Evolutionary conservation across 2,329 filamentous ascomycete genomes (phyloP), one percentile per base, ranked within the genome.

Genomic region (Calonectria crousiana): DNA sequence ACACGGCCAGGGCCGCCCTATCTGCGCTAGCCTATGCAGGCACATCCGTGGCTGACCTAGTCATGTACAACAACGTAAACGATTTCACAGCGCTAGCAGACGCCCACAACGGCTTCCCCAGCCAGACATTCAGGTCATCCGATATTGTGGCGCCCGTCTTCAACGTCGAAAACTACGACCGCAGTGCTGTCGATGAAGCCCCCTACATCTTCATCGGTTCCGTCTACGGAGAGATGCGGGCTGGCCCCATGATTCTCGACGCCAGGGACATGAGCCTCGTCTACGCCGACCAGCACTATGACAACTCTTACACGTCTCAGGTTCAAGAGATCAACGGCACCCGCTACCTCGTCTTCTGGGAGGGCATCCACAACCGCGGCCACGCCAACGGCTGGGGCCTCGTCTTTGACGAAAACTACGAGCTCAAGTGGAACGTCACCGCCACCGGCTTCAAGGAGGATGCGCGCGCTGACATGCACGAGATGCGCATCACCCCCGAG

Each of bases 401-500:
- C 18, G 79, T 85, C 52, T 78, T 81, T 68, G 82, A 85, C 70
- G 69, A 81, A 60, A 77, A 75, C 32, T 88, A 88, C 76, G 81
- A 85, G 44, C 77, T 84, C 56, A 81, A 83, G 51, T 83, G 83
- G 78, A 84, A 84, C 34, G 80, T 87, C 20, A 85, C 83, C 1
- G 85, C 85, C 2, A 81, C 78, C 32, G 83, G 84, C 14, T 75
- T 85, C 16, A 77, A 77, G 11, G 77, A 77, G 13, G 83, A 83
- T 30, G 83, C 82, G 0, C 71, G 80, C 13, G 82, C 82, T 10
- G 85, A 89, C 69, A 81, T 87, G 53, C 87, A 88, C 75, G 86
- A 88, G 62, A 84, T 88, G 72, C 79, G 82, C 20, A 78, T 88
- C n/a, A 88, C 87, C 1, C 70, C 80, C 0, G 79, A 86, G 66